Evolutionary conservation across 2,329 filamentous ascomycete species (phyloP), one percentile per base, ranked within the genome.

Genomic region (Pseudogymnoascus sp.): DNA sequence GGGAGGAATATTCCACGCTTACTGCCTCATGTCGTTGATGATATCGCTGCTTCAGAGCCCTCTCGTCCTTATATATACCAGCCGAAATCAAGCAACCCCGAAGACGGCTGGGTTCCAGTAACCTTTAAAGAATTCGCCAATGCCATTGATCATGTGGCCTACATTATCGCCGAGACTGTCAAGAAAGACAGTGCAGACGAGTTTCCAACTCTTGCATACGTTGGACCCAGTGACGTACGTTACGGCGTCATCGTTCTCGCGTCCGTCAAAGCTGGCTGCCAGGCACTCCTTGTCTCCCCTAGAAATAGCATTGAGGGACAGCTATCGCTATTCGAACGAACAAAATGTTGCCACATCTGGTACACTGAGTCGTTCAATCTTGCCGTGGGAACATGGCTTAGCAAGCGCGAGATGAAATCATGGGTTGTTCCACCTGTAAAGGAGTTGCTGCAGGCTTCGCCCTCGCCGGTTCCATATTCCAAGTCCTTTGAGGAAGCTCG

Each of bases 161-260:
- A 70, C 35, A 68, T 66, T 61, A 69, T 78, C 47, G 61, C 71
- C 11, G 63, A 67, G 6, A 67, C 61, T 3, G 68, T 68, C 7
- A 61, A 63, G 14, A 37, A 37, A 37, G 35, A 37, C 35, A 37
- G 14, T 37, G n/a, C 14, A 37, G 35, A 37, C n/a, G 35, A 37
- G 2, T 14, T 72, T 72, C 58, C 74, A 1, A 78, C 75, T 0
- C 69, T 80, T 28, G 74, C 76, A 3, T 81, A 78, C 65, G 73
- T 79, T 58, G 78, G 77, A 0, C 75, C 75, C 12, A 72, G 58
- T 50, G 64, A 68, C 58, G 37, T 68, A 16, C 62, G 65, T 61
- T 65, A 65, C 57, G 32, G 59, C 22, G 58, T 65, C 18, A 59
- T 66, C 5, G 22, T 64, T 1, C 34, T 67, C 14, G 74, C 69